Base-by-base conservation (phyloP, 805 yeast genomes). In the Wickerhamiella kurtzmanii region DNA sequence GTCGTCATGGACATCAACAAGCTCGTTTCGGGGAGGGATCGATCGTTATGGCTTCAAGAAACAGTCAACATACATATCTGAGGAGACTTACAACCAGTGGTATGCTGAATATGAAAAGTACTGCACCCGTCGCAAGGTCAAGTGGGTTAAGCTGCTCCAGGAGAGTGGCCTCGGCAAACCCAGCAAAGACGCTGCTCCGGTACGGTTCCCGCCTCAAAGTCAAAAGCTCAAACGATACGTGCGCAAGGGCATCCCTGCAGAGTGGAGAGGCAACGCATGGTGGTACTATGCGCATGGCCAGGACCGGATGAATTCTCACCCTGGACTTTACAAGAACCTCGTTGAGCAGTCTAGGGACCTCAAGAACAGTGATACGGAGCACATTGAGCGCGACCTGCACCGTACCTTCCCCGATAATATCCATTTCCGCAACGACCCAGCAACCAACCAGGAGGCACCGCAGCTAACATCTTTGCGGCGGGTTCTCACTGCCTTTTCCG, bases 231-330 rank as follows among this genome's bases (percentile, higher is more conserved):
- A 82, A 58, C 73, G 94, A 49, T 80, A 84, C 57, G 76, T 92
- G 11, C 73, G 96, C 47, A 83, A 83, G 60, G 98, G 98, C 11
- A 80, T 89, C 9, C 97, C 98, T 0, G 88, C 95, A 0, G 96
- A 86, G 60, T 89, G 96, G 96, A 70, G 98, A 54, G 98, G 98
- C 1, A 75, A 76, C 53, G 96, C 96, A 0, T 89, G 98, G 98
- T 89, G 92, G 72, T 80, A 78, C 68, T 89, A 84, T 63, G 94
- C 95, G 6, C 79, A 79, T 21, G 98, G 97, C 2, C 73, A 78
- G 47, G 92, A 83, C 45, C 73, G 72, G 53, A 64, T 86, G 48
- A 77, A 74, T 53, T 76, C 77, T 37, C 77, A 88, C 59, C 67
- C 67, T 15, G 95, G 94, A 1, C 72, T 83, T 2, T 92, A 88